Evolutionary conservation across 805 yeast genomes (phyloP).

Genomic region (Kuraishia borneana): DNA sequence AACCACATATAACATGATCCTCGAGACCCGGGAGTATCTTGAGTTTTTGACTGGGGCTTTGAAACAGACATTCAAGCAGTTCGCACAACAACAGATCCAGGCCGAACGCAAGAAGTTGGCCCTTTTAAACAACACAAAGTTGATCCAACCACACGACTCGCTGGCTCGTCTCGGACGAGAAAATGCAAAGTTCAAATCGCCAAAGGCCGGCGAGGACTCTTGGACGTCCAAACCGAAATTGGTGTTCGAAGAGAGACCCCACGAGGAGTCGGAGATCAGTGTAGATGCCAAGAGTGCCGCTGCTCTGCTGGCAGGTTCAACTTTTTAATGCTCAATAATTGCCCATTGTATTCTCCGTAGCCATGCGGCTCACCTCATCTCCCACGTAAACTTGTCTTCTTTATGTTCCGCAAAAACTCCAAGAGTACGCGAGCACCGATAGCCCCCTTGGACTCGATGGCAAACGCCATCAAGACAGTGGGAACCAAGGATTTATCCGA

Average conservation of each 20-base stretch:
- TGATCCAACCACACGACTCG: constrained; percentile 19
- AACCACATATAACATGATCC: constrained; percentile 75
- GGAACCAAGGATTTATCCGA: constrained; percentile 13
- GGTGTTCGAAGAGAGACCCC: constrained; percentile 6
- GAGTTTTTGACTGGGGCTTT: constrained; percentile 47
- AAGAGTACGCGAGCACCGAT: neutral
- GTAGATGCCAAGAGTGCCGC: constrained; percentile 85
- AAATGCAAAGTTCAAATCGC: constrained; percentile 2
- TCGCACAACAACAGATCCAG: constrained; percentile 64
- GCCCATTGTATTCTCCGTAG: neutral
- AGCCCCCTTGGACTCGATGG: constrained; percentile 2
- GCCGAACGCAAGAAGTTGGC: constrained; percentile 74
- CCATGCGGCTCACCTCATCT: too few species aligned
- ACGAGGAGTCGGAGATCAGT: constrained; percentile 2
- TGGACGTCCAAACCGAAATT: constrained; percentile 23
- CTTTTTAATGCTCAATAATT: constrained; percentile 28
- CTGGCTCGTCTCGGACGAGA: constrained; percentile 76
- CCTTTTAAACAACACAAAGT: constrained; percentile 50
- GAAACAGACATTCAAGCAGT: constrained; percentile 40
- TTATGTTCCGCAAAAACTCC: neutral
- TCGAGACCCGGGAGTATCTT: constrained; percentile 56
- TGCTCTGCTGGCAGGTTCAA: constrained; percentile 61
- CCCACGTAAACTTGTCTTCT: neutral
- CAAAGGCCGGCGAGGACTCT: constrained; percentile 11
- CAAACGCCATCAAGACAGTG: constrained; percentile 6